These are phyloP conservation scores for Coemansia sp. DNA, from an alignment of 192 early-diverging fungal genomes.

Conservation along the genomic window DNA sequence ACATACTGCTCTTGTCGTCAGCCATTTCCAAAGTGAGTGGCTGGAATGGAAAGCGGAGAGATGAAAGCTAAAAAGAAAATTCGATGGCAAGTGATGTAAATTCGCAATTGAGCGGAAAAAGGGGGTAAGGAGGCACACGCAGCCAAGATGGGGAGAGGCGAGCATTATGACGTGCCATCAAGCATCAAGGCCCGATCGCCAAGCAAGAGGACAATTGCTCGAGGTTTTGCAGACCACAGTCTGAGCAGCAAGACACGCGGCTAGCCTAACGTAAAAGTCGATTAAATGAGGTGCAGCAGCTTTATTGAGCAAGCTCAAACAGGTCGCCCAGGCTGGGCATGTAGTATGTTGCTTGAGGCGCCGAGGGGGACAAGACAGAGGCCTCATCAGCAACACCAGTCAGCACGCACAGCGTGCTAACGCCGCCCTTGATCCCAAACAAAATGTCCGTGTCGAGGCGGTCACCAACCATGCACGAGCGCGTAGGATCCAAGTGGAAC, in stretches of 20 bases:
- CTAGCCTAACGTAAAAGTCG: neutral
- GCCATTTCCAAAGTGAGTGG: slow-evolving; percentile 1
- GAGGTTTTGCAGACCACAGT: neutral
- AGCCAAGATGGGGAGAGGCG: neutral
- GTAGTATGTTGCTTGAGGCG: slow-evolving; percentile 46
- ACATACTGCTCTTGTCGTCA: neutral
- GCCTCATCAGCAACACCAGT: slow-evolving; percentile 64
- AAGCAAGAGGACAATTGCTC: neutral
- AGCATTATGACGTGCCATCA: neutral
- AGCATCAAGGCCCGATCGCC: neutral
- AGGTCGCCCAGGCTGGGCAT: slow-evolving; percentile 37
- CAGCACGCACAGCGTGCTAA: slow-evolving; percentile 86
- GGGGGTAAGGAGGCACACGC: neutral
- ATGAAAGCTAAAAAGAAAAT: slow-evolving; percentile 2
- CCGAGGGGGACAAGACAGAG: slow-evolving; percentile 16
- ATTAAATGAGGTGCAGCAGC: no score
- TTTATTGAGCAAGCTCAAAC: slow-evolving; percentile 16
- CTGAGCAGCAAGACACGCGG: neutral
- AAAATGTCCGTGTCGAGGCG: slow-evolving; percentile 93
- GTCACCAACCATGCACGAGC: slow-evolving; percentile 97
- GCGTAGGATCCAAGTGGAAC: slow-evolving; percentile 71
- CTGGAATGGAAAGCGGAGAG: neutral
- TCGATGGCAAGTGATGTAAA: neutral
- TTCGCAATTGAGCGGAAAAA: neutral
- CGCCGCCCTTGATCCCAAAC: slow-evolving; percentile 85